A percentile compares a stretch with the other conserved stretches of the same genome.
phyloP scores from a whole-genome alignment of 768 basidiomycete genomes.

The Candolleomyces aberdarensis region DNA sequence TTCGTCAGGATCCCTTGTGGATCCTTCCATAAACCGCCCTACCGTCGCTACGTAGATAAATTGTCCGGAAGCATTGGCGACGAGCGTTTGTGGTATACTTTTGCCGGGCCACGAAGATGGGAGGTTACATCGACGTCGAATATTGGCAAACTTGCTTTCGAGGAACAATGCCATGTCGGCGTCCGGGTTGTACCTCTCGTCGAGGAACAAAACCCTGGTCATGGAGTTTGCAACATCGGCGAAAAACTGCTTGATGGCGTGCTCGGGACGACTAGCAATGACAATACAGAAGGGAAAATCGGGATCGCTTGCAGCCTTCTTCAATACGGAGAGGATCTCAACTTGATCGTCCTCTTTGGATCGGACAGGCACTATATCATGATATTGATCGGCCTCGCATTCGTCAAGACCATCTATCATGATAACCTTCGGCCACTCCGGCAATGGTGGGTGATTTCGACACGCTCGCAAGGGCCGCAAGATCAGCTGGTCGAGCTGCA shows the following conservation, averaged over 20 bases:
- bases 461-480: not conserved
- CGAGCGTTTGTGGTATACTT: not conserved
- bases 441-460: not conserved
- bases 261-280: not conserved
- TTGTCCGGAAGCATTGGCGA: conserved; percentile 10
- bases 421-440: not conserved
- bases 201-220: not conserved
- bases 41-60: conserved; percentile 16
- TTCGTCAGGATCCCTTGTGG: no score
- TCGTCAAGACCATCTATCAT: not conserved
- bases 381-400: not conserved
- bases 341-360: not conserved
- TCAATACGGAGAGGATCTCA: not conserved
- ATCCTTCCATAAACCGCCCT: not conserved
- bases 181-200: conserved; percentile 2
- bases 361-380: not conserved
- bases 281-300: not conserved
- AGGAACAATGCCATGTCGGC: conserved; percentile 3
- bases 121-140: conserved; percentile 1
- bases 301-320: not conserved
- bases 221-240: not conserved
- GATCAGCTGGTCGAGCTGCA: not conserved
- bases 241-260: not conserved
- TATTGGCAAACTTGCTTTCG: not conserved
- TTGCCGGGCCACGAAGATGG: not conserved